Percentiles rank a stretch among this genome's conserved stretches.
Conservation (phyloP, 2,329 filamentous ascomycete species). For the Blumeria hordei region DNA sequence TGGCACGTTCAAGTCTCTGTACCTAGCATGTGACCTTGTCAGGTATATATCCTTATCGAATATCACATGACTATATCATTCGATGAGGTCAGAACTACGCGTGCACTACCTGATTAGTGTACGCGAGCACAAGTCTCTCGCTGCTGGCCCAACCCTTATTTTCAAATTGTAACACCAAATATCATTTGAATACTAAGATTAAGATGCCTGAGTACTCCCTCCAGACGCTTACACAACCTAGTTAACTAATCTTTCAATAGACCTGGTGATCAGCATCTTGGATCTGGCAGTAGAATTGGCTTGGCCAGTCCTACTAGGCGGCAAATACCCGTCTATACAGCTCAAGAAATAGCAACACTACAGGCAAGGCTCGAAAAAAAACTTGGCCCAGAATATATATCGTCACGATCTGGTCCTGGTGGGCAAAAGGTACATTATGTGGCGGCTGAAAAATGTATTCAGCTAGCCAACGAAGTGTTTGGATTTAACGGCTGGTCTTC, state of each 20-base stretch:
- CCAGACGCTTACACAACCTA: not conserved
- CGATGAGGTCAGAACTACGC: no score
- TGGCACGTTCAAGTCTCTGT: no score
- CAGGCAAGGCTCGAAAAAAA: conserved; percentile 76
- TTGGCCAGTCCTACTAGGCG: conserved; percentile 35
- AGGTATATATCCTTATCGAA: no score
- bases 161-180: not conserved
- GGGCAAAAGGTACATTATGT: conserved; percentile 82
- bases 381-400: conserved; percentile 88
- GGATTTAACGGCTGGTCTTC: conserved; percentile 97
- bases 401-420: conserved; percentile 56
- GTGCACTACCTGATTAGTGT: no score
- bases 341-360: conserved; percentile 71
- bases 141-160: no score
- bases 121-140: no score
- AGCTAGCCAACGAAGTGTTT: conserved; percentile 83
- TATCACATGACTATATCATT: no score
- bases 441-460: conserved; percentile 89
- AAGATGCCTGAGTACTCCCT: conserved; percentile 23
- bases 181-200: not conserved
- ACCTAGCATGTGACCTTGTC: no score
- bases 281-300: conserved; percentile 26
- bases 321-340: conserved; percentile 58
- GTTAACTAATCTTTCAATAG: conserved; percentile 19
- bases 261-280: conserved; percentile 40